phyloP scores from a whole-genome alignment of 2,329 filamentous ascomycete genomes.

The Colletotrichum ledebouriae region DNA sequence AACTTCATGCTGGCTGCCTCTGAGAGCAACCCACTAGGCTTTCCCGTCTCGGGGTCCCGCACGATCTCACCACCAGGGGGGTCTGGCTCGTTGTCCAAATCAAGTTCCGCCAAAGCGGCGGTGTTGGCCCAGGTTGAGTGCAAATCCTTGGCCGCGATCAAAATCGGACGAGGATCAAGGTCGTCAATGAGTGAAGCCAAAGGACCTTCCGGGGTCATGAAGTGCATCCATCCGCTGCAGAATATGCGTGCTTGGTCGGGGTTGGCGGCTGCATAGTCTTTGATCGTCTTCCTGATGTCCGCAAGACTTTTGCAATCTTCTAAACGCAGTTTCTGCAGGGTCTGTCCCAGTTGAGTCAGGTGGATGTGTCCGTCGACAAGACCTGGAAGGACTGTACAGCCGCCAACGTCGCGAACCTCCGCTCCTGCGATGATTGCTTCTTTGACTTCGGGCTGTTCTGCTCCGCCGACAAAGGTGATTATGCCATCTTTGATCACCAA shows the following conservation, averaged over 20 bases:
- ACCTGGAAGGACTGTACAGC: slow-evolving; percentile 62
- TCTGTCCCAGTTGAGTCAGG: slow-evolving; percentile 67
- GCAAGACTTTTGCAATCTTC: slow-evolving; percentile 59
- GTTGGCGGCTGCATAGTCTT: slow-evolving; percentile 58
- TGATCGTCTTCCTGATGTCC: slow-evolving; percentile 64
- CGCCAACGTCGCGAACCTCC: slow-evolving; percentile 46
- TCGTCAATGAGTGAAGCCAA: slow-evolving; percentile 65
- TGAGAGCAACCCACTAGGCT: slow-evolving; percentile 63
- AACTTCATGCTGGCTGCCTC: slow-evolving; percentile 59
- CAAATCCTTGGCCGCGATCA: slow-evolving; percentile 69
- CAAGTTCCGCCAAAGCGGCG: slow-evolving; percentile 64
- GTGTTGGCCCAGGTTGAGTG: slow-evolving; percentile 70
- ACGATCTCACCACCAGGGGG: slow-evolving; percentile 60
- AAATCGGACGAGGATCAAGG: slow-evolving; percentile 64
- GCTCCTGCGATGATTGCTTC: slow-evolving; percentile 46
- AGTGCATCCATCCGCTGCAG: slow-evolving; percentile 69
- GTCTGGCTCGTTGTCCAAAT: slow-evolving; percentile 59
- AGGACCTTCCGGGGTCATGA: slow-evolving; percentile 64
- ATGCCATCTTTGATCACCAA: slow-evolving; percentile 53
- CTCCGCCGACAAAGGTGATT: slow-evolving; percentile 52
- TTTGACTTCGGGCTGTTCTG: slow-evolving; percentile 43
- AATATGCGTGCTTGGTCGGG: slow-evolving; percentile 61
- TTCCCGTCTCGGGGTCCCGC: slow-evolving; percentile 58
- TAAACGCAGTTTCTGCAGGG: slow-evolving; percentile 64
- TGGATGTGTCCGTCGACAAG: slow-evolving; percentile 72